Percentiles rank a stretch among this genome's conserved stretches.
Evolutionary conservation across 164 flowering plant species (phyloP).

Genomic region (Tinospora cordifolia): DNA sequence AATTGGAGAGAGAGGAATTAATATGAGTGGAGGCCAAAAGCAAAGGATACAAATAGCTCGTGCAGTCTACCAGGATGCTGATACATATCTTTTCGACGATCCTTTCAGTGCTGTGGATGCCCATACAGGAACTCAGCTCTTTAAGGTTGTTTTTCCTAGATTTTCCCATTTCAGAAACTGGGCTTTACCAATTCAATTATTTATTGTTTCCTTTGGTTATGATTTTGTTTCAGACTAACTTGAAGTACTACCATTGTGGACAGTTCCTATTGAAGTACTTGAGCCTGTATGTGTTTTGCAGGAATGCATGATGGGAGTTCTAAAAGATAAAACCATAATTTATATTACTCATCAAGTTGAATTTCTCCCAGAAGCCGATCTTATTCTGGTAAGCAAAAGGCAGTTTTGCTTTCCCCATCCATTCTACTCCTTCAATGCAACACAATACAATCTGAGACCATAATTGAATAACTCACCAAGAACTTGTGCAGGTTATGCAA

Average conservation of each 20-base stretch:
- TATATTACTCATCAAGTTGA: constrained; percentile 98
- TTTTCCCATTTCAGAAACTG: background rate
- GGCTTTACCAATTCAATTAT: background rate
- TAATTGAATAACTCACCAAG: constrained; percentile 19
- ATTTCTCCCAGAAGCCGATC: constrained; percentile 94
- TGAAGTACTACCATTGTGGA: background rate
- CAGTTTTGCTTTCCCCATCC: constrained; percentile 4
- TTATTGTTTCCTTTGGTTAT: background rate
- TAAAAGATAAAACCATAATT: constrained; percentile 71
- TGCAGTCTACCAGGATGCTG: constrained; percentile 92
- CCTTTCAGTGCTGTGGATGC: constrained; percentile 99
- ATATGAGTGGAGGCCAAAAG: constrained; percentile 98
- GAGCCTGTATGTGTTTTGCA: constrained; percentile 22
- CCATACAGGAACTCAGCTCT: constrained; percentile 90
- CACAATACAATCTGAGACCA: background rate
- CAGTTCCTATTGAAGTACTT: background rate
- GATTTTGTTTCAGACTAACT: background rate
- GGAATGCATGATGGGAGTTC: constrained; percentile 88
- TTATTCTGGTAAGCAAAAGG: constrained; percentile 64
- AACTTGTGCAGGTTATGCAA: constrained; percentile 76
- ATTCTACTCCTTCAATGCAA: background rate
- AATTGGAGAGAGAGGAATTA: constrained; percentile 96
- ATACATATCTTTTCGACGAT: constrained; percentile 88
- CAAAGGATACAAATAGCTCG: constrained; percentile 96
- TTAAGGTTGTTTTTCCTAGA: constrained; percentile 43